phyloP scores from a whole-genome alignment of 2,329 filamentous ascomycete species.

The Fusarium falciforme region DNA sequence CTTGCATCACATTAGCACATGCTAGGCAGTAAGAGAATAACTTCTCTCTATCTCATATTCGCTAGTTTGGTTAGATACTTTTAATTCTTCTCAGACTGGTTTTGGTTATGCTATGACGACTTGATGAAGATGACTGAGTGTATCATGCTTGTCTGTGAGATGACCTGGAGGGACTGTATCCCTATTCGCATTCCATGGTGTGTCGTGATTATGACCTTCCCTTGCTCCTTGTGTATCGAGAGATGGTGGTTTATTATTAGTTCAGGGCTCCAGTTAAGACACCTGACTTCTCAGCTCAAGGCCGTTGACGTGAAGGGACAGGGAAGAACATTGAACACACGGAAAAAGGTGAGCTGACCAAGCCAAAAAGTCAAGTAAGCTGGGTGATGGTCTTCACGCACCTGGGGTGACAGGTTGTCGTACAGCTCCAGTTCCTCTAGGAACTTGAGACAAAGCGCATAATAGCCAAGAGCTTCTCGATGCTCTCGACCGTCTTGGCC shows the following conservation, averaged over 20 bases:
- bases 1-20: not conserved
- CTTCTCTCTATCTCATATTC: not conserved
- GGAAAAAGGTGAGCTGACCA: not conserved
- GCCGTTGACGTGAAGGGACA: not conserved
- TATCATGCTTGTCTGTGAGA: not conserved
- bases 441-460: not conserved
- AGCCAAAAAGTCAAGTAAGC: not conserved
- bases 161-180: not conserved
- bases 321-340: not conserved
- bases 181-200: not conserved
- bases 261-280: not conserved
- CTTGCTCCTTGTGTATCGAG: not conserved
- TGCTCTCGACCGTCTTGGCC: slow-evolving; percentile 15
- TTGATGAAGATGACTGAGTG: not conserved
- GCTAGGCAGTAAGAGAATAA: not conserved
- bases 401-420: not conserved
- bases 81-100: not conserved
- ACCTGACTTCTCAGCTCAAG: not conserved
- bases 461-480: not conserved
- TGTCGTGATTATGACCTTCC: not conserved
- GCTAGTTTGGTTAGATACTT: no score
- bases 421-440: not conserved
- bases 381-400: not conserved
- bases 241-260: not conserved
- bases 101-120: no score